Conservation (phyloP, 2,329 filamentous ascomycete genomes). For the Ophiostoma populinum region DNA sequence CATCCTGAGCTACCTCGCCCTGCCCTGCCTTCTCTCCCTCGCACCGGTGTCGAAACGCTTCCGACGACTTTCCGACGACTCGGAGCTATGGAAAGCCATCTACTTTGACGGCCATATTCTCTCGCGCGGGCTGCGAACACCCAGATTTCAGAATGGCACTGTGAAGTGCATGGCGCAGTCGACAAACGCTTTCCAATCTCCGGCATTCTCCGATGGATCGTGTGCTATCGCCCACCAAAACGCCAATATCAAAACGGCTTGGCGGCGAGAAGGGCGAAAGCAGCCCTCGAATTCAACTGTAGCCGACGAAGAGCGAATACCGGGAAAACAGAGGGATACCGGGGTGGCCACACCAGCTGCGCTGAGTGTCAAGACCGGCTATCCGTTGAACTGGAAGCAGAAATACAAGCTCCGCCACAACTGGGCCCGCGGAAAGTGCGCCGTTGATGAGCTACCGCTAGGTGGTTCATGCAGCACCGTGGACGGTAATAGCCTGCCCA, state of each 20-base stretch:
- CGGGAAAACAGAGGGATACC: too few relatives aligned
- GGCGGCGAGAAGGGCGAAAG: too few relatives aligned
- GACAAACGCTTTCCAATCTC: conserved; percentile 24
- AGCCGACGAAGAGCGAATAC: too few relatives aligned
- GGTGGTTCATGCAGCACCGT: background rate
- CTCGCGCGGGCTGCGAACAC: conserved; percentile 60
- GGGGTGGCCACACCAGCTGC: too few relatives aligned
- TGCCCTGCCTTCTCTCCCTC: conserved; percentile 46
- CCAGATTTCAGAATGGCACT: conserved; percentile 33
- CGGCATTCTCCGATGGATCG: too few relatives aligned
- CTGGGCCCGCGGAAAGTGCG: conserved; percentile 71
- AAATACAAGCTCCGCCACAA: conserved; percentile 83
- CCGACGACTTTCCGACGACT: conserved; percentile 55
- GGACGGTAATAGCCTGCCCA: conserved; percentile 6
- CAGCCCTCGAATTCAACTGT: too few relatives aligned
- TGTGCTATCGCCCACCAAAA: too few relatives aligned
- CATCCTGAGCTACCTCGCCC: conserved; percentile 61
- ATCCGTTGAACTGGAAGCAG: conserved; percentile 68
- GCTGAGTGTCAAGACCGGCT: too few relatives aligned
- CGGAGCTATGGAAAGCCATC: conserved; percentile 76
- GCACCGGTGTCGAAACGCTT: conserved; percentile 59
- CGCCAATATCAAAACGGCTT: too few relatives aligned
- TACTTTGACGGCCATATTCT: conserved; percentile 81
- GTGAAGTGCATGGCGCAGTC: background rate
- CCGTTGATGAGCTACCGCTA: conserved; percentile 54